These are phyloP conservation scores for Lentinula lateritia DNA, from an alignment of 768 basidiomycete genomes.

Conservation along the genomic window DNA sequence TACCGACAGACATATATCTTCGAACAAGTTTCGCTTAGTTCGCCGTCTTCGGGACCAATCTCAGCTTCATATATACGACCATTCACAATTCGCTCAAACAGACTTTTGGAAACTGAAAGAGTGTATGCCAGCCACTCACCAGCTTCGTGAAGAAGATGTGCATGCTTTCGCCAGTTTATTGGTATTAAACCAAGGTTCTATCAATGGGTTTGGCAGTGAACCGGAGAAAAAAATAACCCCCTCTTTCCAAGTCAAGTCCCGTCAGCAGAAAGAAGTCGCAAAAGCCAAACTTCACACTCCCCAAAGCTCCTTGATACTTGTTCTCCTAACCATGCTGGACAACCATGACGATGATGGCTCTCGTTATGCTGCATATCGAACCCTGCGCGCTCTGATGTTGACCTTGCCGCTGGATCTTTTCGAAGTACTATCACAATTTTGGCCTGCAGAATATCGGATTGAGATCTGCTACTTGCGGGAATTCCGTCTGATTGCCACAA, in stretches of 20 bases:
- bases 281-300: slow-evolving; percentile 24
- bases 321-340: slow-evolving; percentile 56
- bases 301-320: slow-evolving; percentile 45
- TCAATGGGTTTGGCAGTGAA: slow-evolving; percentile 57
- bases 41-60: slow-evolving; percentile 54
- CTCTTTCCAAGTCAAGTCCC: not conserved
- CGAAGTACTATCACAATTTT: slow-evolving; percentile 18
- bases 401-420: slow-evolving; percentile 25
- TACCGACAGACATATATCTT: slow-evolving; percentile 51
- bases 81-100: slow-evolving; percentile 42
- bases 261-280: slow-evolving; percentile 12
- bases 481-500: slow-evolving; percentile 33
- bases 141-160: slow-evolving; percentile 63
- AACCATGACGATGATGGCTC: slow-evolving; percentile 35
- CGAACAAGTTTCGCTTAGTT: slow-evolving; percentile 76
- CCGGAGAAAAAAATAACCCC: slow-evolving; percentile 20
- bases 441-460: slow-evolving; percentile 33
- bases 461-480: slow-evolving; percentile 45
- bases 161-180: slow-evolving; percentile 69
- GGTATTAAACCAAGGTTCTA: slow-evolving; percentile 48
- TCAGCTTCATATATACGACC: slow-evolving; percentile 28
- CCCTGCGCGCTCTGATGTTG: slow-evolving; percentile 55
- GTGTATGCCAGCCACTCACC: slow-evolving; percentile 51
- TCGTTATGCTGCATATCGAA: slow-evolving; percentile 55
- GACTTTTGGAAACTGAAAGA: slow-evolving; percentile 87